A percentile compares a stretch with the other conserved stretches of the same genome.
These are phyloP conservation scores for Phytopythium kandeliae DNA, from an alignment of 352 stramenopile species.

Conservation along the genomic window DNA sequence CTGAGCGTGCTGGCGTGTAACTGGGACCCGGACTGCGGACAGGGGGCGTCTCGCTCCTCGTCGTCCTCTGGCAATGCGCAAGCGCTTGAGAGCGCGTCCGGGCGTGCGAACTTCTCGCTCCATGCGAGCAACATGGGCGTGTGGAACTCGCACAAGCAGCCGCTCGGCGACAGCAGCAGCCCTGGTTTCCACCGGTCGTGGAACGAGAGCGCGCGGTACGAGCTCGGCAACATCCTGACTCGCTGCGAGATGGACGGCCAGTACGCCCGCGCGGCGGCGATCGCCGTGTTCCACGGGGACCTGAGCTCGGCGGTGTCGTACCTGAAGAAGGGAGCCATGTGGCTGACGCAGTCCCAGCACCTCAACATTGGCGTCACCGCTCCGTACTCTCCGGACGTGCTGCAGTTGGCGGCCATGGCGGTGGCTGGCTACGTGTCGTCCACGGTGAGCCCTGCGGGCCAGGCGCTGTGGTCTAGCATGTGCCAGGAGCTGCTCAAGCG, in stretches of 20 bases:
- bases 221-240: slow-evolving; percentile 51
- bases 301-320: slow-evolving; percentile 57
- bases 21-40: slow-evolving; percentile 74
- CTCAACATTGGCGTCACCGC: slow-evolving; percentile 24
- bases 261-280: slow-evolving; percentile 57
- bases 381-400: slow-evolving; percentile 59
- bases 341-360: slow-evolving; percentile 52
- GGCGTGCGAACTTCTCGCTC: slow-evolving; percentile 22
- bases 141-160: slow-evolving; percentile 56
- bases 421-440: slow-evolving; percentile 74
- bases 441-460: slow-evolving; percentile 25
- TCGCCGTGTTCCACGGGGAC: slow-evolving; percentile 84
- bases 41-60: slow-evolving; percentile 13
- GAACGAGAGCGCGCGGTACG: slow-evolving; percentile 43
- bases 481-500: slow-evolving; percentile 74
- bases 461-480: slow-evolving; percentile 71
- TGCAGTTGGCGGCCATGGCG: slow-evolving; percentile 88
- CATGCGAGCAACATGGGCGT: slow-evolving; percentile 62
- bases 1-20: slow-evolving; percentile 73
- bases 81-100: slow-evolving; percentile 21
- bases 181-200: slow-evolving; percentile 41
- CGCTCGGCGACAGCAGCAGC: slow-evolving; percentile 33
- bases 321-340: slow-evolving; percentile 65
- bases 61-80: slow-evolving; percentile 17
- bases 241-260: slow-evolving; percentile 60